These are phyloP conservation scores for Colletotrichum sp. DNA, from an alignment of 2,329 filamentous ascomycete genomes.

Conservation along the genomic window DNA sequence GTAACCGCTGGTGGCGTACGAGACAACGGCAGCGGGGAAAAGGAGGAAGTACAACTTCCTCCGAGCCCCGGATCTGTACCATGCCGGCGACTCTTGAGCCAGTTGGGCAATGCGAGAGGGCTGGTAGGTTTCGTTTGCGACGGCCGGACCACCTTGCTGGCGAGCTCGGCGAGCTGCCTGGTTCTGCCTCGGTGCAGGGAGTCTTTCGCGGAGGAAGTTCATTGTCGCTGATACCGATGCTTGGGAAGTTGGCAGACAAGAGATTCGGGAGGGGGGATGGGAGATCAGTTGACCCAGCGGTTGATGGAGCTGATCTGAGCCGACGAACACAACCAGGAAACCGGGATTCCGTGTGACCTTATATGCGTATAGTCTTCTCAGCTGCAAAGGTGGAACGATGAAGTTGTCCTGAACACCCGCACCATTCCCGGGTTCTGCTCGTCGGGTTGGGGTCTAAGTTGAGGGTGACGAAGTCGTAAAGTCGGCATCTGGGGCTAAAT, in stretches of 20 bases:
- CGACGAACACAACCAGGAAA: neutral
- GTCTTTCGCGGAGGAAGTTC: constrained; percentile 26
- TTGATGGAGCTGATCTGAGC: neutral
- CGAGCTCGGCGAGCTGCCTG: constrained; percentile 25
- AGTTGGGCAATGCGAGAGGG: constrained; percentile 33
- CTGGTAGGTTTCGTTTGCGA: constrained; percentile 19
- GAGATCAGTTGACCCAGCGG: neutral
- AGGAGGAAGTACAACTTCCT: constrained; percentile 35
- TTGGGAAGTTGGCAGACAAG: neutral
- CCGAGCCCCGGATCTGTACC: constrained; percentile 34
- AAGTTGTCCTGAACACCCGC: neutral
- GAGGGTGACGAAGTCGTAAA: neutral
- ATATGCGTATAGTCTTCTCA: neutral
- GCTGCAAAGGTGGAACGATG: neutral
- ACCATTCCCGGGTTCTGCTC: neutral
- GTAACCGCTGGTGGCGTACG: constrained; percentile 50
- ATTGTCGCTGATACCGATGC: constrained; percentile 14
- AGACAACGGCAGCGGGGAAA: constrained; percentile 37
- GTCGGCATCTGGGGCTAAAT: neutral
- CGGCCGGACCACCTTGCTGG: constrained; percentile 12
- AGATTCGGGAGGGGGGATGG: neutral
- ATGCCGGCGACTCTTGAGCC: constrained; percentile 26
- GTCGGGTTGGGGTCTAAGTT: neutral
- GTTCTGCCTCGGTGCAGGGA: constrained; percentile 29
- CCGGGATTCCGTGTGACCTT: neutral